Evolutionary conservation across 768 basidiomycete species (phyloP).

Genomic region (Cantharellus anzutake): DNA sequence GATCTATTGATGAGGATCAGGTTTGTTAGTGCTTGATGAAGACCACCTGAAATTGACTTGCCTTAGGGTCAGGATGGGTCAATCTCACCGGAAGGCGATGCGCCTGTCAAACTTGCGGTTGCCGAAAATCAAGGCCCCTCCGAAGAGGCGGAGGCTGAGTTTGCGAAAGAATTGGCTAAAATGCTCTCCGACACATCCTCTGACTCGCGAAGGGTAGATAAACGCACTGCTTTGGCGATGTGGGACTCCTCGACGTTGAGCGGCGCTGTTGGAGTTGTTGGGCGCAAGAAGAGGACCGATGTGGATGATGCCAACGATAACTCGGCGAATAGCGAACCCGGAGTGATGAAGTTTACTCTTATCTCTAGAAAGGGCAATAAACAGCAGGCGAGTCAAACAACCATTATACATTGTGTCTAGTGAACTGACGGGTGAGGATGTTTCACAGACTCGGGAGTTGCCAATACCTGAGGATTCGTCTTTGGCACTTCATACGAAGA

Average conservation of each 20-base stretch:
- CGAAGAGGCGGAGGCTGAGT: conserved; percentile 82
- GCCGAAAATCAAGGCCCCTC: conserved; percentile 66
- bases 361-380: conserved; percentile 87
- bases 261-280: conserved; percentile 42
- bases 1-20: conserved; percentile 10
- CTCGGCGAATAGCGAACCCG: conserved; percentile 12
- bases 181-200: conserved; percentile 76
- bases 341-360: conserved; percentile 79
- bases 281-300: conserved; percentile 46
- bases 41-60: neutral
- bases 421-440: neutral
- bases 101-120: conserved; percentile 16
- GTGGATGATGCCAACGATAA: conserved; percentile 21
- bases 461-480: conserved; percentile 76
- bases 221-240: conserved; percentile 65
- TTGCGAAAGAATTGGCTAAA: conserved; percentile 88
- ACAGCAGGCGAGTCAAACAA: conserved; percentile 43
- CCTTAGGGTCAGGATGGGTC: conserved; percentile 45
- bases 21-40: conserved; percentile 1
- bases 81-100: conserved; percentile 48
- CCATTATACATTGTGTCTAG: too few species aligned
- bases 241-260: conserved; percentile 79
- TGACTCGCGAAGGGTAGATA: conserved; percentile 72
- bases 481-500: conserved; percentile 75
- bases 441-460: conserved; percentile 54